Evolutionary conservation across 345 rosid genomes (phyloP).

Genomic region (Eucalyptus erythrocorys): DNA sequence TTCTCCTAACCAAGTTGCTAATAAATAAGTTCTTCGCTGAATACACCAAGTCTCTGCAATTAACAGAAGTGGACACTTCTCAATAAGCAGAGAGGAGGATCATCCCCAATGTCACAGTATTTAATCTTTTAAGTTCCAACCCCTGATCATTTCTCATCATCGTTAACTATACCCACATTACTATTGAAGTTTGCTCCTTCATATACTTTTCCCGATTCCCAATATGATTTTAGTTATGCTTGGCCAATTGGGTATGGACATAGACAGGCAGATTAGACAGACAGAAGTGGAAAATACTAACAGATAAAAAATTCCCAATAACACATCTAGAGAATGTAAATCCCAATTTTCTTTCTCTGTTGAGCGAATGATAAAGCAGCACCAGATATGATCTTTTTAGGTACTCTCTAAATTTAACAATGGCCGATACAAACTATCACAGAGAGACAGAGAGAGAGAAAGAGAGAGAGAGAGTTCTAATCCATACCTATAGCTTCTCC

Average conservation of each 20-base stretch:
- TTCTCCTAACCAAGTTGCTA: background rate
- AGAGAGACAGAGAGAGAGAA: background rate
- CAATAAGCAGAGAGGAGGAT: background rate
- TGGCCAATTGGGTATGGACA: background rate
- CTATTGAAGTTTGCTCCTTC: background rate
- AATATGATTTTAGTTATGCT: background rate
- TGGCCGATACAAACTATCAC: background rate
- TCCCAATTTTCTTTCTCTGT: background rate
- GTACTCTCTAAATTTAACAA: background rate
- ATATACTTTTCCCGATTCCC: background rate
- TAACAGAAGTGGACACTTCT: background rate
- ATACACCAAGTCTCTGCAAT: background rate
- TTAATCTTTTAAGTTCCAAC: background rate
- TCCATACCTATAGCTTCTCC: constrained; percentile 55
- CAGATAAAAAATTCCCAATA: background rate
- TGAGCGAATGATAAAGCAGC: background rate
- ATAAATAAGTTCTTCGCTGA: background rate
- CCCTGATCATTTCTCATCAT: background rate
- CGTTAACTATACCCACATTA: background rate
- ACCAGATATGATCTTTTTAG: background rate
- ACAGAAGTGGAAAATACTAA: background rate
- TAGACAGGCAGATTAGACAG: background rate
- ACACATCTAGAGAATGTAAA: background rate
- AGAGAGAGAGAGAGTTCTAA: background rate
- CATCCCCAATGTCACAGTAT: background rate